Base-by-base conservation (phyloP, 108 stramenopile genomes). In the Cyclotella cryptica region DNA sequence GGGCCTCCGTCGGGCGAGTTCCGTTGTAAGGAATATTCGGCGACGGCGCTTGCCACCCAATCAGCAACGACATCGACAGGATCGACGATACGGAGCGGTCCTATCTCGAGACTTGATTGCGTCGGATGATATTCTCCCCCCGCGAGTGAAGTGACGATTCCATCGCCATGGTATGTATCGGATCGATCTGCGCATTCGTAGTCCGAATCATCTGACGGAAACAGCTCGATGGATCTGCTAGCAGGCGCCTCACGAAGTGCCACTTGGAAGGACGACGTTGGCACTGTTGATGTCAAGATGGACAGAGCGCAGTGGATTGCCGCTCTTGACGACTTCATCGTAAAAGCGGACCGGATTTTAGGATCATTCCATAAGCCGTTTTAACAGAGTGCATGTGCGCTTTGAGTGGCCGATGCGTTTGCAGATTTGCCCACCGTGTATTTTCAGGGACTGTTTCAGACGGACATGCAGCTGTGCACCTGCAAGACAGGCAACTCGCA, bases 41-140 rank as follows among this genome's bases (percentile, higher is more conserved):
- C 75, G 30, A 83, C 61, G 53, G 46, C 26, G 10, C 62, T 59
- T 52, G 82, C 75, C 7, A 77, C 49, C 75, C 75, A 83, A 66
- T 83, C 72, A 35, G 82, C 82, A 55, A 83, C 47, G 2, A 69
- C 59, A 57, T 83, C 82, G 19, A 83, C 40, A 43, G 82, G 82
- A 69, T 77, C 82, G 1, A 45, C 41, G 22, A 68, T 41, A 21
- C 52, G 17, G 17, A 69, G 13, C 14, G 57, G n/a, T 45, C 45
- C 71, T 18, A 73, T 58, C 45, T 57, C 30, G 1, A 71, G n/a
- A 60, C 43, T 66, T 46, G 69, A 71, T 58, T 66, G 70, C 12
- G 71, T 72, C 3, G 64, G 55, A 54, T 70, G 44, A 12, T 30
- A 26, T 13, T 9, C 61, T 66, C 44, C 42, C 1, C 24, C 55